These are phyloP conservation scores for Lachnellula subtilissima DNA, from an alignment of 2,329 filamentous ascomycete genomes.

Conservation along the genomic window DNA sequence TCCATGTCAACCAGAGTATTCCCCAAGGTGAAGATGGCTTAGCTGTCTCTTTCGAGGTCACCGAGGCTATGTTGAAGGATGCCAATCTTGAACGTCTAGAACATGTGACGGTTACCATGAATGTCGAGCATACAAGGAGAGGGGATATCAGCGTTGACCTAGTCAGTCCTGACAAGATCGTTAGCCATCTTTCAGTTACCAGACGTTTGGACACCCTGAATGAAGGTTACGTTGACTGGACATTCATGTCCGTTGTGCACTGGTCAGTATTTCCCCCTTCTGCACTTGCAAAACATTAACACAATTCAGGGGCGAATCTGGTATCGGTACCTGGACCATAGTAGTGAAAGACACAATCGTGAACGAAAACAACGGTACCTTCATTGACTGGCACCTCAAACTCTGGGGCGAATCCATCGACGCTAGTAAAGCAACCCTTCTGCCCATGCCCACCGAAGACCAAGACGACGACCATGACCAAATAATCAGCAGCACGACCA, in stretches of 20 bases:
- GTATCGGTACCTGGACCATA: constrained; percentile 85
- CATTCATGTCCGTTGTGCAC: constrained; percentile 97
- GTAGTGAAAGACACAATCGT: constrained; percentile 78
- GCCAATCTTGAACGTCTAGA: constrained; percentile 85
- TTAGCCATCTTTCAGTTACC: constrained; percentile 77
- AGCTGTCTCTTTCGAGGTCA: constrained; percentile 76
- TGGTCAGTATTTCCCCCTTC: constrained; percentile 55
- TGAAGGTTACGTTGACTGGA: constrained; percentile 87
- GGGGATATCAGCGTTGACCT: constrained; percentile 92
- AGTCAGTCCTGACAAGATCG: constrained; percentile 73
- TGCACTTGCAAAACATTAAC: constrained; percentile 31
- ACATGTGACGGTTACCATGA: constrained; percentile 98
- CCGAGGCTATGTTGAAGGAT: constrained; percentile 68
- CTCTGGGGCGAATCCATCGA: constrained; percentile 90
- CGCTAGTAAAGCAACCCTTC: constrained; percentile 61
- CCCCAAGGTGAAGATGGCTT: constrained; percentile 81
- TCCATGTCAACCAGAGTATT: constrained; percentile 79
- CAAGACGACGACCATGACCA: constrained; percentile 79
- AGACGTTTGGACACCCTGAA: constrained; percentile 63
- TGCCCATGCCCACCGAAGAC: constrained; percentile 76
- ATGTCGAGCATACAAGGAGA: constrained; percentile 78
- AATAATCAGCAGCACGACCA: constrained; percentile 58
- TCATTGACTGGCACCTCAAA: constrained; percentile 89
- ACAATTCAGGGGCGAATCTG: constrained; percentile 70
- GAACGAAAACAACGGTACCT: constrained; percentile 72